These are phyloP conservation scores for Epithemia pelagica DNA, from an alignment of 108 stramenopile species.

Conservation along the genomic window DNA sequence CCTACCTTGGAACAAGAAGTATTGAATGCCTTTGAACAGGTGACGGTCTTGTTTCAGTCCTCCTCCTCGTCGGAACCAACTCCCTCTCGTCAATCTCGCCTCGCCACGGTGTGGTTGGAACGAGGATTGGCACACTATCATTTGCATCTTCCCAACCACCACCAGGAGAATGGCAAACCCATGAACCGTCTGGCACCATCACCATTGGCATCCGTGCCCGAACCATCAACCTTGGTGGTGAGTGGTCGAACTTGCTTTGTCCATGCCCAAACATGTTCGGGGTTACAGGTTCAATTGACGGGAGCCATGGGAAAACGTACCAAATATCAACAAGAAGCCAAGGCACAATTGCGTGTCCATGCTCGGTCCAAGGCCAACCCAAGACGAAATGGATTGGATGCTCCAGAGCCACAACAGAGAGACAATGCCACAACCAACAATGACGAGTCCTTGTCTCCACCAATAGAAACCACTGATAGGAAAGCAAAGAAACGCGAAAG, in stretches of 20 bases:
- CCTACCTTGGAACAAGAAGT: slow-evolving; percentile 30
- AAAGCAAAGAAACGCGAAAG: neutral
- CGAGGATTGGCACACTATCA: slow-evolving; percentile 86
- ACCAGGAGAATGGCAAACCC: too few species aligned
- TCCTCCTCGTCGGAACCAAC: neutral
- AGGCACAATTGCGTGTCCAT: slow-evolving; percentile 78
- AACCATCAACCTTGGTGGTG: too few species aligned
- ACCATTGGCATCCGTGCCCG: too few species aligned
- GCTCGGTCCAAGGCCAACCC: slow-evolving; percentile 61
- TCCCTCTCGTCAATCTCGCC: neutral
- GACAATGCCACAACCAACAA: neutral
- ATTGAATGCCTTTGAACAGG: slow-evolving; percentile 52
- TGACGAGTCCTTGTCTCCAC: neutral
- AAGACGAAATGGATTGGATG: too few species aligned
- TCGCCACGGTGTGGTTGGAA: slow-evolving; percentile 45
- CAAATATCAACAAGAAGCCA: slow-evolving; percentile 78
- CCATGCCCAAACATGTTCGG: slow-evolving; percentile 42
- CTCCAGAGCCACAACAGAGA: neutral
- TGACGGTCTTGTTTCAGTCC: slow-evolving; percentile 16
- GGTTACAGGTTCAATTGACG: slow-evolving; percentile 68
- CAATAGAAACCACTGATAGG: neutral
- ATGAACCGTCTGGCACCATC: too few species aligned
- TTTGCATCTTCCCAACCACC: slow-evolving; percentile 36
- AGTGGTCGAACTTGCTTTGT: slow-evolving; percentile 54
- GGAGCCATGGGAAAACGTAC: slow-evolving; percentile 87